Conservation (phyloP, 2,329 filamentous ascomycete species). For the Fusarium fracticaudum region DNA sequence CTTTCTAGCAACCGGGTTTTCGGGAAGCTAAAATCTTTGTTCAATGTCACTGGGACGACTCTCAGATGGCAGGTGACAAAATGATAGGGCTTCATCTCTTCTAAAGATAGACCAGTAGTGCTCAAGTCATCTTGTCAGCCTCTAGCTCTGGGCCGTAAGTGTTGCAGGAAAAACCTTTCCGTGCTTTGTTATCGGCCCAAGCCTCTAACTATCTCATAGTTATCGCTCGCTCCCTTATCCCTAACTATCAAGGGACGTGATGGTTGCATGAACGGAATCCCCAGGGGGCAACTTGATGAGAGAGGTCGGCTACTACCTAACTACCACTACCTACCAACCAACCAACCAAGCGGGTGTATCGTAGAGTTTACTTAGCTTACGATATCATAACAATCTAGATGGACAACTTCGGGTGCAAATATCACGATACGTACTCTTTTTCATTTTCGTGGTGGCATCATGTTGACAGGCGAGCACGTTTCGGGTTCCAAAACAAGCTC, state of each 20-base stretch:
- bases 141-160: neutral
- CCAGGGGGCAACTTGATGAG: conserved; percentile 13
- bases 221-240: neutral
- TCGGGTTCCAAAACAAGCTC: conserved; percentile 14
- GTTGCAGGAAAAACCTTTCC: neutral
- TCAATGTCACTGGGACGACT: neutral
- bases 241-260: neutral
- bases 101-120: neutral
- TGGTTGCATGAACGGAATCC: conserved; percentile 10
- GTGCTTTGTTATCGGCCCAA: neutral
- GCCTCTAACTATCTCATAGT: neutral
- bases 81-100: neutral
- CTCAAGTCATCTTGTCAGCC: neutral
- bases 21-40: conserved; percentile 18
- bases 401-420: neutral
- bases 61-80: neutral
- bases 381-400: neutral
- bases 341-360: neutral
- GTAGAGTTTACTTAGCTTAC: neutral
- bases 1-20: conserved; percentile 5
- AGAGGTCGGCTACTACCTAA: neutral
- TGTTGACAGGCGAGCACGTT: conserved; percentile 16
- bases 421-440: neutral
- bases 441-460: conserved; percentile 15
- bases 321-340: neutral